A percentile compares a stretch with the other conserved stretches of the same genome.
Conservation (phyloP, 345 rosid genomes). For the Brassica incana region DNA sequence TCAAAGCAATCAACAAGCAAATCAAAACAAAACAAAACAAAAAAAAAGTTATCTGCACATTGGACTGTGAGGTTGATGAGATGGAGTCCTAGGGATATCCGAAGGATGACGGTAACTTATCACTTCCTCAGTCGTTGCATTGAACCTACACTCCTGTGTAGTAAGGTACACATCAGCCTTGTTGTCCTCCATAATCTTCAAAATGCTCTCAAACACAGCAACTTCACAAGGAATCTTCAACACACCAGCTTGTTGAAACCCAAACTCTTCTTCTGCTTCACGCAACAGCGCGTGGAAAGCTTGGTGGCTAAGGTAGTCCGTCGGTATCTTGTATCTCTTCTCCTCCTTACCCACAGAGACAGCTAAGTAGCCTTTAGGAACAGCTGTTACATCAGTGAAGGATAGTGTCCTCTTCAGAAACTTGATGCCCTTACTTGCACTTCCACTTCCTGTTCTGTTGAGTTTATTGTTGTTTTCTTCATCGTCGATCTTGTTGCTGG, state of each 20-base stretch:
- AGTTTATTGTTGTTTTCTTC: constrained; percentile 23
- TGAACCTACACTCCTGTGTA: constrained; percentile 47
- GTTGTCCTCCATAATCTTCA: constrained; percentile 54
- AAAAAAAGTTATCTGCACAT: constrained; percentile 57
- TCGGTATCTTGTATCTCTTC: constrained; percentile 70
- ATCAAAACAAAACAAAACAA: neutral
- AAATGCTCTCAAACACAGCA: constrained; percentile 52
- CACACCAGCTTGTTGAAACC: constrained; percentile 75
- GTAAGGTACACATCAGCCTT: constrained; percentile 36
- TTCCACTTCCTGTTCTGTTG: constrained; percentile 25
- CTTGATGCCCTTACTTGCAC: constrained; percentile 53
- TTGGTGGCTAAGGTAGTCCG: constrained; percentile 59
- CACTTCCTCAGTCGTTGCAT: constrained; percentile 38
- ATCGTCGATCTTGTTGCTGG: constrained; percentile 17
- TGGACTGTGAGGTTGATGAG: constrained; percentile 66
- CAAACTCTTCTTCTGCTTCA: constrained; percentile 86
- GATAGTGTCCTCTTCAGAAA: constrained; percentile 86
- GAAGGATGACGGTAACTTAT: constrained; percentile 45
- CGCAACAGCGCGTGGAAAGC: constrained; percentile 61
- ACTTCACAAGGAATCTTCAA: constrained; percentile 71
- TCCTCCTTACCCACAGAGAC: constrained; percentile 73
- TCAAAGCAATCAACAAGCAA: constrained; percentile 19
- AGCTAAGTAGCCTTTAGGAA: constrained; percentile 72
- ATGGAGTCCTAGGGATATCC: constrained; percentile 54
- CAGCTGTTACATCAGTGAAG: constrained; percentile 47